Base-by-base conservation (phyloP, 768 basidiomycete species). In the Amanita muscaria region DNA sequence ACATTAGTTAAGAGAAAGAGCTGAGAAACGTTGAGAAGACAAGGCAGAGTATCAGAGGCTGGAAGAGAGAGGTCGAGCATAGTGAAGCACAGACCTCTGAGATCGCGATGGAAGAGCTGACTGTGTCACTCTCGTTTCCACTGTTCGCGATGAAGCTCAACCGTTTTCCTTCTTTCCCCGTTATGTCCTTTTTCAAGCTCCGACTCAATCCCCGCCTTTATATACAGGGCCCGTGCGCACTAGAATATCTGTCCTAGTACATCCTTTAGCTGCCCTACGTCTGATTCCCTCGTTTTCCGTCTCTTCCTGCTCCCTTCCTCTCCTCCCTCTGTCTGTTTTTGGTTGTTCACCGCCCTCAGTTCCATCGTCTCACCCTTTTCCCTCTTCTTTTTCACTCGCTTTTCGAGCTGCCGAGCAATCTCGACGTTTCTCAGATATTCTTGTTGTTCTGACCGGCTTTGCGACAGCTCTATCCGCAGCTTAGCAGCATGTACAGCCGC, bases 361-460 rank as follows among this genome's bases (percentile, higher is more conserved):
- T 65, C 58, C 54, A 78, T 66, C 9, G 70, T 74, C 50, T 76
- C 72, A 3, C 77, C 78, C 51, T 68, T 76, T 58, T 76, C 72
- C 48, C 64, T 72, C 57, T 80, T 79, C 58, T 74, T 77, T 54
- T 79, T 74, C 24, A 72, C 78, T n/a, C 87, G 80, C 58, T 88
- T 91, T 51, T 86, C 82, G 53, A 91, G 60, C 32, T 93, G 80
- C 9, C 83, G 78, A 2, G 92, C 93, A 14, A 92, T 76, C 58
- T 97, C 94, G 22, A 99, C 96, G 49, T 96, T 93, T 59, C 76
- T 79, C 42, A 98, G 75, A 62, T 99, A 98, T 29, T 93, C 88
- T 35, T 79, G 78, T 59, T 99, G 93, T 63, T 98, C 96, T 23
- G 76, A 67, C 56, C 73, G 79, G 18, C 91, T 94, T 55, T 92